Evolutionary conservation across 2,329 filamentous ascomycete genomes (phyloP), one percentile per base, ranked within the genome.

Genomic region (Clathrospora elynae): DNA sequence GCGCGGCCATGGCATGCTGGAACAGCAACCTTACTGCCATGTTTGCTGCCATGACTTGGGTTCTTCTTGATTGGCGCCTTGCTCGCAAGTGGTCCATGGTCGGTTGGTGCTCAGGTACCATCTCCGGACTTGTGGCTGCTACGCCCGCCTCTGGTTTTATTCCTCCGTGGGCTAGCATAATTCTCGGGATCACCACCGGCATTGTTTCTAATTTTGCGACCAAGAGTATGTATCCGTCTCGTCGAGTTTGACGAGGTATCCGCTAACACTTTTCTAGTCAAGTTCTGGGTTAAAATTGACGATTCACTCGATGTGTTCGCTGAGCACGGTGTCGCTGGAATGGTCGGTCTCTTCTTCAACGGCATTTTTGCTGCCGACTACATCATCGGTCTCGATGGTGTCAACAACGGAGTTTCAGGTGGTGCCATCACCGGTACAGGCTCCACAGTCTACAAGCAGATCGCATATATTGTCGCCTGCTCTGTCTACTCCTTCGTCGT

Each of bases 1-100:
- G 93, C 56, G 93, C 93, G 41, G 86, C 87, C 55, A 95, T 96
- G 85, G 92, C 93, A 41, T 96, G 89, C 83, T 99, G 91, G 92
- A 97, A 97, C 80, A 90, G 88, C 46, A 96, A 93, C 77, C 71
- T 96, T 65, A 93, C 90, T 34, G 92, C 90, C 69, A 90, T 90
- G 77, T 95, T 96, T 64, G 92, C 84, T 26, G 87, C 90, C 54
- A 88, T 93, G 72, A 88, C 90, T 39, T 99, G 93, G 93, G 90
- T 91, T 62, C 74, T 97, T 33, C 89, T 97, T 62, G 93, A 99
- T 81, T 97, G 86, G 82, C 87, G 93, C 49, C 83, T 97, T 46
- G 90, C 90, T 46, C 85, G 85, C 73, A 96, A 96, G 78, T 96
- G 91, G 90, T 96, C 83, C 52, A 90, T 92, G 73, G 87, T 96